These are phyloP conservation scores for Hevea brasiliensis DNA, from an alignment of 345 rosid species.

Conservation along the genomic window DNA sequence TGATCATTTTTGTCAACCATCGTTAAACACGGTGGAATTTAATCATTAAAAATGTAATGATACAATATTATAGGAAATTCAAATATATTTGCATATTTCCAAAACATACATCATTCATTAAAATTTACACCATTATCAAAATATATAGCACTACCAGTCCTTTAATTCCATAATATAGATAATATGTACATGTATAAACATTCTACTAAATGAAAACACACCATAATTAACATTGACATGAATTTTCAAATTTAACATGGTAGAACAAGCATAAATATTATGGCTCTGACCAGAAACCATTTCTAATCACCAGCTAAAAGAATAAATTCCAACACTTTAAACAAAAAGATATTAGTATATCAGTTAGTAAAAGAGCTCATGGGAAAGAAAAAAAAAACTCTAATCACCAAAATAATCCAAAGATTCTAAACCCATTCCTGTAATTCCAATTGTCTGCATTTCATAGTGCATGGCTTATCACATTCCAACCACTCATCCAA, in stretches of 20 bases:
- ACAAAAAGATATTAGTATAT: neutral
- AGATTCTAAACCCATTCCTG: neutral
- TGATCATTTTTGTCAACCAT: neutral
- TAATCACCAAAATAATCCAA: too few relatives aligned
- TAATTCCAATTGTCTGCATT: neutral
- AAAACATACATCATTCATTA: too few relatives aligned
- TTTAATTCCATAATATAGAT: too few relatives aligned
- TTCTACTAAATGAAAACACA: neutral
- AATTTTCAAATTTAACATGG: neutral
- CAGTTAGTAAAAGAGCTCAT: too few relatives aligned
- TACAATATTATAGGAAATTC: too few relatives aligned
- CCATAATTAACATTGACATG: neutral
- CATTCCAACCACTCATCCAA: neutral
- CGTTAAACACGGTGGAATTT: neutral
- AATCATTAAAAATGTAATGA: neutral
- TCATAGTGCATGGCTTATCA: too few relatives aligned
- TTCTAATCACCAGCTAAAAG: neutral
- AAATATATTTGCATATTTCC: too few relatives aligned
- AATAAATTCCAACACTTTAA: neutral
- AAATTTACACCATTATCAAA: neutral
- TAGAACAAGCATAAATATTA: neutral
- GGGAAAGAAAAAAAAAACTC: too few relatives aligned
- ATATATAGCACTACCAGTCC: neutral
- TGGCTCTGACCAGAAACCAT: neutral
- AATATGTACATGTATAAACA: neutral